Conservation (phyloP, 2,329 filamentous ascomycete genomes). For the Phialophora macrospora region DNA sequence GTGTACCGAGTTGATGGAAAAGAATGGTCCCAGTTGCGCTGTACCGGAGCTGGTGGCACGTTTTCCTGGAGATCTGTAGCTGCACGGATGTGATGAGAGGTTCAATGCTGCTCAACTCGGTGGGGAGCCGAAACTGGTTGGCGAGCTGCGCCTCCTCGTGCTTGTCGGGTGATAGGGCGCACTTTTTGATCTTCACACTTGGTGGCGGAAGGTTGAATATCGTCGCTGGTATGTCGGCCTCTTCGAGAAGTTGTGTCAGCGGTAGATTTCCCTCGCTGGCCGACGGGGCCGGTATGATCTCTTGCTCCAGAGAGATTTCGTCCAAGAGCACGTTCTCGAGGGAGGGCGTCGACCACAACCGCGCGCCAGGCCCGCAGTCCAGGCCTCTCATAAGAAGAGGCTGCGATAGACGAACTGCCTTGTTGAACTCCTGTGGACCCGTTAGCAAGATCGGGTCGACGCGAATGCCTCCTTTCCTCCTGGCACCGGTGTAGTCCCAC, state of each 20-base stretch:
- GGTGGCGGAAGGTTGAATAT: constrained; percentile 6
- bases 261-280: too few species aligned
- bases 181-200: not conserved
- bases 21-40: constrained; percentile 86
- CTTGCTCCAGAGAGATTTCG: constrained; percentile 1
- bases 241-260: not conserved
- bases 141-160: constrained; percentile 62
- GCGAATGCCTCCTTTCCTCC: constrained; percentile 13
- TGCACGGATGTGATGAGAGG: constrained; percentile 75
- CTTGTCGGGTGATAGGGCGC: not conserved
- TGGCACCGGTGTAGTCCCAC: constrained; percentile 6
- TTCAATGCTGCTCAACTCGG: constrained; percentile 61
- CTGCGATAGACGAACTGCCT: constrained; percentile 11
- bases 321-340: constrained; percentile 2
- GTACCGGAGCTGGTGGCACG: constrained; percentile 88
- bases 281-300: not conserved
- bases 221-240: not conserved
- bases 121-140: constrained; percentile 71
- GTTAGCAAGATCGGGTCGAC: constrained; percentile 9
- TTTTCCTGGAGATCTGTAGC: constrained; percentile 75
- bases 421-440: constrained; percentile 9
- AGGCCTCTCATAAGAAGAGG: constrained; percentile 59
- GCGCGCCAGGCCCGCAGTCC: constrained; percentile 69
- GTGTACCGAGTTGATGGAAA: constrained; percentile 75
- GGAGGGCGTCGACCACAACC: constrained; percentile 67